A percentile compares a stretch with the other conserved stretches of the same genome.
These are phyloP conservation scores for Debaryomycetaceae sp. DNA, from an alignment of 1,139 yeast genomes.

Conservation along the genomic window DNA sequence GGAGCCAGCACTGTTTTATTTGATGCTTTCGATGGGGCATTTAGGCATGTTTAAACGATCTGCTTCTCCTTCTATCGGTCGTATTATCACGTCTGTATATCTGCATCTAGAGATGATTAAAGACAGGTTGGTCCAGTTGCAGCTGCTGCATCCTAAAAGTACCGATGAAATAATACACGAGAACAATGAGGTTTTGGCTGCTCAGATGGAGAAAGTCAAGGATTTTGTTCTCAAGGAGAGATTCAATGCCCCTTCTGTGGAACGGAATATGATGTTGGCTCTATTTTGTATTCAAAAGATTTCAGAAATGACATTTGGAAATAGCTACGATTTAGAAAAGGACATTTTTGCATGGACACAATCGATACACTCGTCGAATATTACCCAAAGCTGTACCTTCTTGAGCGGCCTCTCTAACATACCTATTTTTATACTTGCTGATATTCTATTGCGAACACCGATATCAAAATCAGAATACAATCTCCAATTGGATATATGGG, in stretches of 20 bases:
- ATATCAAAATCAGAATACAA: conserved; percentile 26
- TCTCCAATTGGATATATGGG: conserved; percentile 40
- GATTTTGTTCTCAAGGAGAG: not conserved
- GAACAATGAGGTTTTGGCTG: conserved; percentile 1
- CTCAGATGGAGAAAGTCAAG: not conserved
- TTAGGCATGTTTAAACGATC: not conserved
- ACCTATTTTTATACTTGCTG: conserved; percentile 36
- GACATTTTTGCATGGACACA: conserved; percentile 27
- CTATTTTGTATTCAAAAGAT: conserved; percentile 4
- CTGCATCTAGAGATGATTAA: not conserved
- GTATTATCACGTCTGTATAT: not conserved
- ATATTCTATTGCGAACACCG: conserved; percentile 37
- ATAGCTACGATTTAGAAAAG: conserved; percentile 6
- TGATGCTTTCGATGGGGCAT: conserved; percentile 3
- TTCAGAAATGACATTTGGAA: conserved; percentile 5
- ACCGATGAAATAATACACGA: not conserved
- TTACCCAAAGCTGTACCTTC: conserved; percentile 26
- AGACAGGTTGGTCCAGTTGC: not conserved
- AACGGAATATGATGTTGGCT: not conserved
- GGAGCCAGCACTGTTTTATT: conserved; percentile 9
- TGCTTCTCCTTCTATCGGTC: not conserved
- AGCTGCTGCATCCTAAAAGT: not conserved
- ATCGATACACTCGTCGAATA: conserved; percentile 23
- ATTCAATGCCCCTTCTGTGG: not conserved
- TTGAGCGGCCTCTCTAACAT: conserved; percentile 25